Percentiles rank a stretch among this genome's conserved stretches.
Evolutionary conservation across 2,329 filamentous ascomycete genomes (phyloP).

Genomic region (Hirsutella thompsonii): DNA sequence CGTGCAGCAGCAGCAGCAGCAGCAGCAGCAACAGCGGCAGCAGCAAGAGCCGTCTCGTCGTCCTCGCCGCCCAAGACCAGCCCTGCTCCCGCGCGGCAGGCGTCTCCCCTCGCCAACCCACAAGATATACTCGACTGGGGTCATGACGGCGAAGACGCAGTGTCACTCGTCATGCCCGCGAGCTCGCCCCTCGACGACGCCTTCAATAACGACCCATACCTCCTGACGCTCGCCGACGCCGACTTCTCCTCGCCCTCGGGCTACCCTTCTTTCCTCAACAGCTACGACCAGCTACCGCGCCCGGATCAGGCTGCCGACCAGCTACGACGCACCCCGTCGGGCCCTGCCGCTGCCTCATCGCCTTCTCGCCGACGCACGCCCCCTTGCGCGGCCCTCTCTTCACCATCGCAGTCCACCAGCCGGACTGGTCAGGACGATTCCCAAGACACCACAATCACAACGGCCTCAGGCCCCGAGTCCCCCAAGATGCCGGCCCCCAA

Average conservation of each 20-base stretch:
- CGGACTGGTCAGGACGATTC: conserved; percentile 11
- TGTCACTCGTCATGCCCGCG: neutral
- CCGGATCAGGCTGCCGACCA: conserved; percentile 2
- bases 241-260: conserved; percentile 23
- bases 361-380: conserved; percentile 7
- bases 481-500: conserved; percentile 11
- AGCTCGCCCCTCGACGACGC: neutral
- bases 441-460: conserved; percentile 12
- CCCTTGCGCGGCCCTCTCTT: too few species aligned
- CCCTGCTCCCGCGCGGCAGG: neutral
- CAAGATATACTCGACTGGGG: neutral
- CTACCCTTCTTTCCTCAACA: conserved; percentile 16
- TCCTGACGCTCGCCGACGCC: conserved; percentile 13
- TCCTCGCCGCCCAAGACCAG: neutral
- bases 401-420: conserved; percentile 10
- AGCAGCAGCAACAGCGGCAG: too few species aligned
- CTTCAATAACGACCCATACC: conserved; percentile 12
- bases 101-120: neutral
- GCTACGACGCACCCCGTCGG: conserved; percentile 3
- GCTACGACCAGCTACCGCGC: neutral
- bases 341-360: conserved; percentile 2
- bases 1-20: too few species aligned
- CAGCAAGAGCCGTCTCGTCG: neutral
- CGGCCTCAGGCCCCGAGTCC: conserved; percentile 15
- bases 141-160: conserved; percentile 3